Evolutionary conservation across 2,329 filamentous ascomycete species (phyloP), one percentile per base, ranked within the genome.

Genomic region (Colletotrichum endophyticum): DNA sequence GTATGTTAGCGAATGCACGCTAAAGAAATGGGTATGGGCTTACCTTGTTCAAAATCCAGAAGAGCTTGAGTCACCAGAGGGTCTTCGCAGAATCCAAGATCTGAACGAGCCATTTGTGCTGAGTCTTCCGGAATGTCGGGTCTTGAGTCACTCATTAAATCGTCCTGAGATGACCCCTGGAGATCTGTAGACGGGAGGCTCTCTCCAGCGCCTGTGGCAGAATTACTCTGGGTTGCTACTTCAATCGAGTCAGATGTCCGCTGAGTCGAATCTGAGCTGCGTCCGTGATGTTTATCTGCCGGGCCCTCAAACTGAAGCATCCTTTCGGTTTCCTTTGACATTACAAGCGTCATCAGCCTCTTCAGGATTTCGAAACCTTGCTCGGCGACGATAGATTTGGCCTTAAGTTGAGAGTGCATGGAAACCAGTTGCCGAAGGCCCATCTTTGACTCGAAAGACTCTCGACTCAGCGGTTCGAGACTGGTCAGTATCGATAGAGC

Each of bases 381-480:
- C 3, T 73, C 77, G 3, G 80, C 79, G 8, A 81, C 71, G 1
- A 62, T 32, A n/a, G 79, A 80, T 15, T 78, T 79, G 2, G 66
- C 27, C 64, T 78, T 79, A 22, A 81, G 56, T n/a, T 59, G 32
- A 6, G 61, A 73, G 25, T 81, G 78, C 76, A 81, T 80, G 2
- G 69, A 67, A 79, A 82, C 81, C 9, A 82, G 30, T 22, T 78
- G 70, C 5, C 77, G 78, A 36, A 82, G 76, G 1, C 78, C 80
- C 25, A 79, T 67, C 39, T 79, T 81, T 19, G 76, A 78, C 4
- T 77, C 67, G 22, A 76, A 73, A 2, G 81, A 75, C 16, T 80
- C 73, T 28, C 22, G 53, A 25, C 77, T 81, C 30, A 82, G 27
- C 1, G 80, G 79, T 8, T 79, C 72, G 16, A 79, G 34, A 6